These are phyloP conservation scores for Naganishia sp. DNA, from an alignment of 1,284 basidiomycete species.

Conservation along the genomic window DNA sequence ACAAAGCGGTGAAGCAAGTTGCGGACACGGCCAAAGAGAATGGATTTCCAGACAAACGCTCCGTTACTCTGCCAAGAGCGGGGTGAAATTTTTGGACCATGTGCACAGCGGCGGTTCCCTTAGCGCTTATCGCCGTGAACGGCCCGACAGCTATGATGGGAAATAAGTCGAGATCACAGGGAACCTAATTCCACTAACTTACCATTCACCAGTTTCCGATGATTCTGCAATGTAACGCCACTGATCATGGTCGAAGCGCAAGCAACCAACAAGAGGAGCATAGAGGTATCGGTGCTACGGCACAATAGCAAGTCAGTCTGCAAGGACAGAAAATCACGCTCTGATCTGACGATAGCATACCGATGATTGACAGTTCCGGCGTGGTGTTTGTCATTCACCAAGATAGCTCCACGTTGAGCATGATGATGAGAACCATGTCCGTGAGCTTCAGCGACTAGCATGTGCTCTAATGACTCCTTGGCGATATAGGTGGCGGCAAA, in stretches of 20 bases:
- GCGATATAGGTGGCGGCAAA: conserved; percentile 90
- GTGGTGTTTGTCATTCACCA: neutral
- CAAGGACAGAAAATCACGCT: neutral
- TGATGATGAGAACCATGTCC: conserved; percentile 40
- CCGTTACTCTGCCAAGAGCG: conserved; percentile 16
- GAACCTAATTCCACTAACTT: conserved; percentile 40
- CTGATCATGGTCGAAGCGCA: conserved; percentile 50
- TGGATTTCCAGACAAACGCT: conserved; percentile 49
- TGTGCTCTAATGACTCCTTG: conserved; percentile 86
- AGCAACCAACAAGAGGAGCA: conserved; percentile 63
- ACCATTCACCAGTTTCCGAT: conserved; percentile 69
- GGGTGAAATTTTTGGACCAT: neutral
- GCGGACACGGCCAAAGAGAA: conserved; percentile 55
- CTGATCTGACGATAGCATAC: neutral
- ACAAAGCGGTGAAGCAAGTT: conserved; percentile 51
- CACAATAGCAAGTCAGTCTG: neutral
- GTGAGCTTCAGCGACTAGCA: conserved; percentile 62
- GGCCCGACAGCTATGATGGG: neutral
- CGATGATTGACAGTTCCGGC: conserved; percentile 2
- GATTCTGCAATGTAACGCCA: conserved; percentile 65
- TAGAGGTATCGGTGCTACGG: conserved; percentile 34
- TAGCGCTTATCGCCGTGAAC: neutral
- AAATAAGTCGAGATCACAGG: neutral
- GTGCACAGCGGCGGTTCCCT: conserved; percentile 14
- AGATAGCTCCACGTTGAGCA: conserved; percentile 6